Base-by-base conservation (phyloP, 2,329 filamentous ascomycete genomes). In the Cladosporium colombiae region DNA sequence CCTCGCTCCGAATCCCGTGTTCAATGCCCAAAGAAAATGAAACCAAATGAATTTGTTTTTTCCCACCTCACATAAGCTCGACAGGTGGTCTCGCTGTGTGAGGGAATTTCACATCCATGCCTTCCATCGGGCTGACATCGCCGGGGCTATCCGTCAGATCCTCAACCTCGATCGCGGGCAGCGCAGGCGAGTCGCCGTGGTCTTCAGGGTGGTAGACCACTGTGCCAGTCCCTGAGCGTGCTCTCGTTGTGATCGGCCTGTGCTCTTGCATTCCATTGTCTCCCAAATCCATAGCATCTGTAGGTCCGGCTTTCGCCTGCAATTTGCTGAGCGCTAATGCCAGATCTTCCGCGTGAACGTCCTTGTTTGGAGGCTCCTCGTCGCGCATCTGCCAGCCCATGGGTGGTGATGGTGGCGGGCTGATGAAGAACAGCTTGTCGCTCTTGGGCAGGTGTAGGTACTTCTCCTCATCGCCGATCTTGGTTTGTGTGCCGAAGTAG, bases 371-470 rank as follows among this genome's bases (percentile, higher is more conserved):
- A 13, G 87, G 84, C 29, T 86, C 87, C 73, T 89, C 87, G 65
- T 84, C 82, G 67, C 83, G 82, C 79, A 86, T 82, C 74, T 86
- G 84, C 87, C 87, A 89, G 57, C 87, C 87, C 74, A 87, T 84
- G 2, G 87, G 87, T 55, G 87, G 87, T 66, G 81, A 84, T 0
- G 87, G 87, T 14, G 87, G 87, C 61, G 87, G 87, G 53, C 81
- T 84, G 76, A 89, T 89, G 77, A 89, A 89, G 81, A 89, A 89
- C 53, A 89, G 78, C 73, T 88, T 88, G 66, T 86, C 82, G 60
- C 81, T 79, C 65, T 88, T 83, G 1, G 87, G 87, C 11, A 87
- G 80, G 65, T 85, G 81, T 52, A 77, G 75, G 49, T 80, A 76
- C 37, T 73, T 73, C 8, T 70, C 68, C 60, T 82, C 74, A 14